These are phyloP conservation scores for Ciborinia camelliae DNA, from an alignment of 2,329 filamentous ascomycete species.

Conservation along the genomic window DNA sequence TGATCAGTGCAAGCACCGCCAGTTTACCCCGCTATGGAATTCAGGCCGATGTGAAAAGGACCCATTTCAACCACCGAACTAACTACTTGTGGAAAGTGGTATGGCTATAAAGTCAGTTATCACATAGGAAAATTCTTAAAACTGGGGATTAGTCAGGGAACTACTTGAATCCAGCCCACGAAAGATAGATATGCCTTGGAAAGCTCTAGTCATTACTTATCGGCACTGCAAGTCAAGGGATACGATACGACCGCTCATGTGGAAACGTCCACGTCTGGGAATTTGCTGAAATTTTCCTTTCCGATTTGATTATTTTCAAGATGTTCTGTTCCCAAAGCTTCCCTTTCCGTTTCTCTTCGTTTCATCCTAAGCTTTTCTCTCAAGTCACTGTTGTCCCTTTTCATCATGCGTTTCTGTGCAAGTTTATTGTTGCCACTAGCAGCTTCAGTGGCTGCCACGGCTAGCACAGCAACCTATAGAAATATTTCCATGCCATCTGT, in stretches of 20 bases:
- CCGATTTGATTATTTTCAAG: background rate
- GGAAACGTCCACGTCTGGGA: too few species aligned
- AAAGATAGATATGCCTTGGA: too few species aligned
- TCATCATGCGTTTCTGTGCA: background rate
- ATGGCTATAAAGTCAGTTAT: too few species aligned
- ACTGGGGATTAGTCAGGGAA: too few species aligned
- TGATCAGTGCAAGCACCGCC: background rate
- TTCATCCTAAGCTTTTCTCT: background rate
- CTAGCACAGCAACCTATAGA: background rate
- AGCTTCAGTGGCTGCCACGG: background rate
- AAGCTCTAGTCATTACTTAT: background rate
- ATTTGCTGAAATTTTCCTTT: background rate
- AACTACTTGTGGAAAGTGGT: too few species aligned
- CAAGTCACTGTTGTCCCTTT: background rate
- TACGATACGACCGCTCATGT: background rate
- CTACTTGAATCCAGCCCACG: too few species aligned
- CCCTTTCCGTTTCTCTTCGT: background rate
- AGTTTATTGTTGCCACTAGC: background rate
- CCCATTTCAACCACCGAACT: too few species aligned
- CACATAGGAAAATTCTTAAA: too few species aligned
- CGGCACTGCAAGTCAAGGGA: background rate
- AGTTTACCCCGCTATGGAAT: too few species aligned
- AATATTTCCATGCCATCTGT: slow-evolving; percentile 11
- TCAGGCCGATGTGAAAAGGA: too few species aligned
- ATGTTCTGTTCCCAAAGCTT: background rate